Base-by-base conservation (phyloP, 2,329 filamentous ascomycete genomes). In the Alternaria incomplexa region DNA sequence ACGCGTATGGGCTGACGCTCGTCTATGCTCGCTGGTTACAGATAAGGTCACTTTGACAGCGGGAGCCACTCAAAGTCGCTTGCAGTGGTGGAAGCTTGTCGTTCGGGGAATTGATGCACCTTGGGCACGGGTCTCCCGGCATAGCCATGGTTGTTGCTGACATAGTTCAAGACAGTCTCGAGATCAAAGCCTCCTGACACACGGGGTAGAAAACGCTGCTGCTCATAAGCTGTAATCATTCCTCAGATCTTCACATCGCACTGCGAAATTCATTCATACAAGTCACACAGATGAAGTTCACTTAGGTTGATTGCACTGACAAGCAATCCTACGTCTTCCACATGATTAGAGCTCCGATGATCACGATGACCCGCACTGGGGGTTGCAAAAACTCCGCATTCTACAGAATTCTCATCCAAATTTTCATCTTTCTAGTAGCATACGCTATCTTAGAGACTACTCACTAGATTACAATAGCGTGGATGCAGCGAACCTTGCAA, bases 1-100 rank as follows among this genome's bases (percentile, higher is more conserved):
- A 47, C 20, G 32, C 45, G 17, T 30, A 40, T 23, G 58, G 32
- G 8, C 26, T 26, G 25, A 25, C 32, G 30, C 46, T 50, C 52
- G 52, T 45, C 58, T 56, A 44, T 50, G 32, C 48, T 28, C 53
- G 32, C 52, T 50, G 52, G 51, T 47, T 56, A 23, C 44, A 45
- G 51, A 56, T 56, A 61, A 51, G 58, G 45, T 44, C 51, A 45
- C 52, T 44, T 30, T 61, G 58, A 61, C 51, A 61, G 58, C 58
- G 58, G 51, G 45, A 61, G 52, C 58, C 58, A 56, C 52, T 56
- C 11, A 44, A 45, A 17, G 17, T 23, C 44, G 25, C 17, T 56
- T 28, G 32, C 28, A 32, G 36, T 43, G 28, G 45, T 56, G 25
- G 30, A 56, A 55, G 58, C 58, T 55, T 60, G 50, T 55, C 30